Percentiles rank a stretch among this genome's conserved stretches.
Conservation (phyloP, 2,329 filamentous ascomycete species). For the Fusarium hainanense region DNA sequence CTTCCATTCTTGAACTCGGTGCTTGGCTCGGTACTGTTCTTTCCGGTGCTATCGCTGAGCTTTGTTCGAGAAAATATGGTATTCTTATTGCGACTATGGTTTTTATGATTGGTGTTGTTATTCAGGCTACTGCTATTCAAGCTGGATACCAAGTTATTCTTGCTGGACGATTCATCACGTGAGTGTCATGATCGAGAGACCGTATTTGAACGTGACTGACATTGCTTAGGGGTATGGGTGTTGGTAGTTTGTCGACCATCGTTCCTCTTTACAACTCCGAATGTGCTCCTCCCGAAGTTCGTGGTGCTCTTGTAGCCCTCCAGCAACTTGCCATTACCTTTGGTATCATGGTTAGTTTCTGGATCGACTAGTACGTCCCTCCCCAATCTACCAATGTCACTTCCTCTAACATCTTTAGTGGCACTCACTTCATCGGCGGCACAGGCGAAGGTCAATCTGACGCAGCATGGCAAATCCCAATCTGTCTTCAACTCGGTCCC, state of each 20-base stretch:
- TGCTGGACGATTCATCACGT: constrained; percentile 77
- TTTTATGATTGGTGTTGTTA: constrained; percentile 76
- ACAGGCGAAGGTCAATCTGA: constrained; percentile 65
- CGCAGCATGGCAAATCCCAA: constrained; percentile 78
- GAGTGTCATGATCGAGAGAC: constrained; percentile 24
- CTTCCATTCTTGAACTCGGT: constrained; percentile 78
- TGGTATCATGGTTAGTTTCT: constrained; percentile 73
- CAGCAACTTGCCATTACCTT: constrained; percentile 68
- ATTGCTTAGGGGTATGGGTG: constrained; percentile 66
- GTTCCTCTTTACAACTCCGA: constrained; percentile 66
- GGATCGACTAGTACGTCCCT: constrained; percentile 65
- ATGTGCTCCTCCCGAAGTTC: constrained; percentile 57
- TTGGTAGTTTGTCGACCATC: constrained; percentile 75
- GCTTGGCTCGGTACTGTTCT: constrained; percentile 80
- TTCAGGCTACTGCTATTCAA: constrained; percentile 71
- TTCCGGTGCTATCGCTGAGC: constrained; percentile 77
- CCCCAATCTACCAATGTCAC: rapidly evolving
- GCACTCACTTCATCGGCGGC: constrained; percentile 74
- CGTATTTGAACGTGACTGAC: constrained; percentile 56
- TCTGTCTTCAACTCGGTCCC: constrained; percentile 76
- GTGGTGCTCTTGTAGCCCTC: constrained; percentile 57
- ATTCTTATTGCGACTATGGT: constrained; percentile 73
- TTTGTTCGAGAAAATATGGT: constrained; percentile 74
- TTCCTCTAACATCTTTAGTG: constrained; percentile 45
- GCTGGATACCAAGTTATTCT: constrained; percentile 71